Conservation (phyloP, 208 protist genomes). For the Acanthamoeba culbertsoni region DNA sequence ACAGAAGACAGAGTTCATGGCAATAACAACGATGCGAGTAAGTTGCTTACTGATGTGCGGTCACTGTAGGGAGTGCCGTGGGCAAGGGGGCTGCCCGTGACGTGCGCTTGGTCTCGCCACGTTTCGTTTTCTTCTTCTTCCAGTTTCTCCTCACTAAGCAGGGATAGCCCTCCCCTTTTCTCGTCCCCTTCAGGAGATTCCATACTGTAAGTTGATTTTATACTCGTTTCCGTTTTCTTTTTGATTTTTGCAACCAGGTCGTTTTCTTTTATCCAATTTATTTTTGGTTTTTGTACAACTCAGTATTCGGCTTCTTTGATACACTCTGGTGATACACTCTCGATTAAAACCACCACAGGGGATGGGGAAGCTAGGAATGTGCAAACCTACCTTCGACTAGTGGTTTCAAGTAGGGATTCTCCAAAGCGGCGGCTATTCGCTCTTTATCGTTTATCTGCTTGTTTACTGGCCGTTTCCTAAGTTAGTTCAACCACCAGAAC, state of each 20-base stretch:
- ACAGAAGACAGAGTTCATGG: too few relatives aligned
- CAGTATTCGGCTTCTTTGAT: slow-evolving; percentile 24
- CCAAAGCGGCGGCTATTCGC: slow-evolving; percentile 80
- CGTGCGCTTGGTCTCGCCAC: not conserved
- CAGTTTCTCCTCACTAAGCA: slow-evolving; percentile 3
- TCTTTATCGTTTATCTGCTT: slow-evolving; percentile 86
- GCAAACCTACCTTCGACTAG: slow-evolving; percentile 65
- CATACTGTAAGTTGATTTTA: not conserved
- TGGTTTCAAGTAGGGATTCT: slow-evolving; percentile 74
- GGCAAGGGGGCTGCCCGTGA: not conserved
- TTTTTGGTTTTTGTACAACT: not conserved
- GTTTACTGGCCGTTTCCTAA: slow-evolving; percentile 69
- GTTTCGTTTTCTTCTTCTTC: not conserved
- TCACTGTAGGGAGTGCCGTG: not conserved
- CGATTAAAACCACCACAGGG: not conserved
- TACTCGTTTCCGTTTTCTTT: not conserved
- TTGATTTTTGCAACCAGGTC: not conserved
- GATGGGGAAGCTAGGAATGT: not conserved
- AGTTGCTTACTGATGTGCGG: too few relatives aligned
- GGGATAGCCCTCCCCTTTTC: not conserved
- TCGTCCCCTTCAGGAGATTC: not conserved
- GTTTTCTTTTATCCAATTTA: not conserved
- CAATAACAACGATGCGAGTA: too few relatives aligned
- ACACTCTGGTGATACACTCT: not conserved
- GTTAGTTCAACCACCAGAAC: not conserved